Conservation (phyloP, 78 protist species). For the Dictyostelium purpureum region DNA sequence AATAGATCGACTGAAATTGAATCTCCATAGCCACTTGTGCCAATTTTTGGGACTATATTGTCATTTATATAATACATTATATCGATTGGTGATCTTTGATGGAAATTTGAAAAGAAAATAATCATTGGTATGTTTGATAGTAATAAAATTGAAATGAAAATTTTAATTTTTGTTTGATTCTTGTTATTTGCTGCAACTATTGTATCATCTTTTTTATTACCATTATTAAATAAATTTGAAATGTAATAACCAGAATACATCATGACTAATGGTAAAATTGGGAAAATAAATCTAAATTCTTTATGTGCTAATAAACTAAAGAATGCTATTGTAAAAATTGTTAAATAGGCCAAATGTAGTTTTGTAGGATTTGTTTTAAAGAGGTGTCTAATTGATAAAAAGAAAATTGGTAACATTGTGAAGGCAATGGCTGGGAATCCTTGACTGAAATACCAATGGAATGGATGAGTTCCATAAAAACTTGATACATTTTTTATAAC, state of each 20-base stretch:
- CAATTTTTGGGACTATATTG: constrained; percentile 2
- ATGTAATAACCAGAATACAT: constrained; percentile 47
- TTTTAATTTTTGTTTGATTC: neutral
- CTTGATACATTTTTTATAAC: constrained; percentile 54
- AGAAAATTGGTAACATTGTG: constrained; percentile 14
- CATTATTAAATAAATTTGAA: neutral
- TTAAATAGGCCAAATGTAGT: neutral
- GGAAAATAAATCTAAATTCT: constrained; percentile 79
- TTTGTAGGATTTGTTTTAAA: neutral
- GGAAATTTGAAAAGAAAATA: constrained; percentile 59
- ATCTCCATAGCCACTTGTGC: neutral
- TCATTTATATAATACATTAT: constrained; percentile 39
- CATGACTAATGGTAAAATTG: constrained; percentile 62
- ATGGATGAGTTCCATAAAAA: constrained; percentile 89
- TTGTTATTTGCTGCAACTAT: neutral
- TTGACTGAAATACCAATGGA: constrained; percentile 86
- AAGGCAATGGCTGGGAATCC: constrained; percentile 72
- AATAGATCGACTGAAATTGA: constrained; percentile 60
- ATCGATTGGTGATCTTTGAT: constrained; percentile 75
- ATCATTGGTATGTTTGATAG: constrained; percentile 56
- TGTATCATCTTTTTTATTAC: neutral
- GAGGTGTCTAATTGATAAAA: neutral
- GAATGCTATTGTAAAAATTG: neutral
- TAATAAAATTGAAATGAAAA: neutral
- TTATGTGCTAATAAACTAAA: constrained; percentile 59